Conservation (phyloP, 345 rosid genomes). For the Citrus australasica region DNA sequence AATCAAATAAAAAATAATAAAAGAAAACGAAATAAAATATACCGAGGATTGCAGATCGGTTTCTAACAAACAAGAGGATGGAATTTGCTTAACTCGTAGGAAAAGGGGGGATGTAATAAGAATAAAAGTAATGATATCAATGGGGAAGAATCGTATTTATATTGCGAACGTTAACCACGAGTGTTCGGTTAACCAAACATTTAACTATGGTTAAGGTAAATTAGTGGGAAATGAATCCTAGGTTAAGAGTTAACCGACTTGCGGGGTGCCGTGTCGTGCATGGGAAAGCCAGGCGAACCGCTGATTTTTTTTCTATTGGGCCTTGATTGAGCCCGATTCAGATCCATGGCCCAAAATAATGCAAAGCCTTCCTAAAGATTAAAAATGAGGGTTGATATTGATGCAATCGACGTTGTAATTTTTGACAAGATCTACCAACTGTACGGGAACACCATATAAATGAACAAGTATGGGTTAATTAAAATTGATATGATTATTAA, state of each 20-base stretch:
- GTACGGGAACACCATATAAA: no score
- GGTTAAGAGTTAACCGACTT: neutral
- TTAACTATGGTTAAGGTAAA: neutral
- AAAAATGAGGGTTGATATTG: no score
- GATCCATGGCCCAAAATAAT: no score
- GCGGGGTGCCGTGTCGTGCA: neutral
- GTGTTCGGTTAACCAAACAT: neutral
- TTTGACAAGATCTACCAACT: no score
- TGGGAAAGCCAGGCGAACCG: neutral
- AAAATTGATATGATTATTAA: no score
- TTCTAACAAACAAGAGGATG: neutral
- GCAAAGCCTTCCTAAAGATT: no score
- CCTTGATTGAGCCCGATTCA: slow-evolving; percentile 19
- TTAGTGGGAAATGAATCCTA: no score
- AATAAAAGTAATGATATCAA: no score
- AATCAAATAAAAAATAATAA: neutral
- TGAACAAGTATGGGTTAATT: no score
- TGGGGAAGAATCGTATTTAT: neutral
- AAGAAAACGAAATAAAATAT: neutral
- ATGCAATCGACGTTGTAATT: no score
- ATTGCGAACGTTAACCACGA: neutral
- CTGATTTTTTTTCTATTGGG: neutral
- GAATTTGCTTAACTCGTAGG: neutral
- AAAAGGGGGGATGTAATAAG: no score
- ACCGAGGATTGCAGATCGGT: neutral